Evolutionary conservation across 495 filamentous ascomycete genomes (phyloP), one percentile per base, ranked within the genome.

Genomic region (Haplographium delicatum): DNA sequence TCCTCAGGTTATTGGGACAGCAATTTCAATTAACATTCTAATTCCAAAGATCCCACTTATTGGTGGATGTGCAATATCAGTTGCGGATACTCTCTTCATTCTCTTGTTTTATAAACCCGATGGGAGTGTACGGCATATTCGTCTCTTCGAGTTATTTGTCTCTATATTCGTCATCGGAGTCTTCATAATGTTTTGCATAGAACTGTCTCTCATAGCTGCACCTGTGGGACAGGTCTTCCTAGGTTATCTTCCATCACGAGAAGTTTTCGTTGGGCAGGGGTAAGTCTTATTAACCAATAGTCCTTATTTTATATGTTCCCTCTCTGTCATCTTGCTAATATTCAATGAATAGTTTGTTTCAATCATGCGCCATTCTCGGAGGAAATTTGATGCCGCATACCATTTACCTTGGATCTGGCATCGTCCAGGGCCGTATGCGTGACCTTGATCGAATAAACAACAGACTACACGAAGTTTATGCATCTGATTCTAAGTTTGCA

Each of bases 381-480:
- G 89, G 88, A 7, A 95, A 89, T 1, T 86, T 95, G 18, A 95
- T 95, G 89, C 89, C 89, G 2, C 89, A 95, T 65, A 87, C 81
- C 30, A 72, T 95, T 22, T 95, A 88, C 57, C 76, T 95, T 5
- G 89, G 89, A 16, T 89, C 84, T 31, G 89, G 89, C 5, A 81
- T 94, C 39, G 86, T 93, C 1, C 88, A 95, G 64, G 71, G 84
- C 5, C 82, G 89, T n/a, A 79, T 95, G 2, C 77, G 78, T 45
- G 84, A 89, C 33, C 93, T 84, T 58, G 89, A 95, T 62, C 60
- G 65, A 19, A 72, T 70, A 28, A 59, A 67, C 15, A 80, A 79
- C n/a, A 74, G 81, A 25, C 28, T 37, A 39, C 50, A 53, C 22
- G 28, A 53, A 26, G 50, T 30, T 24, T 20, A 20, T 4, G 16